Evolutionary conservation across 495 filamentous ascomycete genomes (phyloP), one percentile per base, ranked within the genome.

Genomic region (Aspergillus ellipticus): DNA sequence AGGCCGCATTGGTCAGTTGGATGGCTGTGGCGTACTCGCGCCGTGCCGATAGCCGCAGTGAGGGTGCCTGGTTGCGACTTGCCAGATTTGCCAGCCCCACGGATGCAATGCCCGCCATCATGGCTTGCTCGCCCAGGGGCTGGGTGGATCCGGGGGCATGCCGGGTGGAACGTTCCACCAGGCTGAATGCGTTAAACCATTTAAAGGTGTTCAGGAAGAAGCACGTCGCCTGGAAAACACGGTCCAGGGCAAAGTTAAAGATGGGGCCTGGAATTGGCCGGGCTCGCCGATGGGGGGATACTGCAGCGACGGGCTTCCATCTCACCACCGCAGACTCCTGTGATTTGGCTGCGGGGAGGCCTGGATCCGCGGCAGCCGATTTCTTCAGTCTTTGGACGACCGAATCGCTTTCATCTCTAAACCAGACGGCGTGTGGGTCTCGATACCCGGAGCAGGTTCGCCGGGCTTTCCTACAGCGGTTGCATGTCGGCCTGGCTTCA

Each of bases 11-110:
- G 6, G 45, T 48, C 24, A 48, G 28, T 13, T 48, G 45, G 13
- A 48, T n/a, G 17, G 45, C 45, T 28, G 45, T 48, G 28, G 45
- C 28, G 20, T 48, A 48, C 45, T 48, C 45, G 24, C 24, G 13
- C 19, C 45, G 24, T 5, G 45, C 24, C 16, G 45, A 15, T 2
- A 29, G 17, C 16, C 16, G 45, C 15, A 48, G 26, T 2, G 45
- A 29, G 0, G 13, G 45, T 17, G 45, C 29, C 13, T 28, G 29
- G 7, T 29, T 22, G n/a, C 29, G 45, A 11, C 16, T 48, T 7
- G 45, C 45, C 21, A 48, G 15, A 48, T 48, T 48, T 16, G 45
- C 45, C 8, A 48, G 22, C 8, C 45, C 45, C 24, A 48, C 45
- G 6, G 45, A 48, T 16, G 45, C 45, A 15, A 48, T 29, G 6